These are phyloP conservation scores for Acer negundo DNA, from an alignment of 345 rosid genomes.

Conservation along the genomic window DNA sequence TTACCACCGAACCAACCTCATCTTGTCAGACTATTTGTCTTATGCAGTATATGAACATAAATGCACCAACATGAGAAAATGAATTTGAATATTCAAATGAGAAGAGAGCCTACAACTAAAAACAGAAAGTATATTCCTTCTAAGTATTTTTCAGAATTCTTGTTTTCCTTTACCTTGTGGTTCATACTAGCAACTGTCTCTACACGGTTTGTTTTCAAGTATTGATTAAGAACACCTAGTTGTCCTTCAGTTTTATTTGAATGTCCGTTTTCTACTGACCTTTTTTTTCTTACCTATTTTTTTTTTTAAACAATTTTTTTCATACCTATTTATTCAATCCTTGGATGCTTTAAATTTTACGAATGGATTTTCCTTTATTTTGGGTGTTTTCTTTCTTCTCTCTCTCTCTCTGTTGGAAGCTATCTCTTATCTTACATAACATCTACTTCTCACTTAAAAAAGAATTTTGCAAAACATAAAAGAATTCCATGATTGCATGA, in stretches of 20 bases:
- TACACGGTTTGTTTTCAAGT: neutral
- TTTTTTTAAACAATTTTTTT: neutral
- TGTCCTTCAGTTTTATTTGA: neutral
- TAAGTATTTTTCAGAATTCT: neutral
- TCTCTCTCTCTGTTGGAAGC: neutral
- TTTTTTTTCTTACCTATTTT: too few relatives aligned
- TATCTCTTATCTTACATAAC: neutral
- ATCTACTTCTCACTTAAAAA: neutral
- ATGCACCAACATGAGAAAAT: neutral
- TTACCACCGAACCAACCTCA: too few relatives aligned
- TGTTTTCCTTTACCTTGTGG: too few relatives aligned
- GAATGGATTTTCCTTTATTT: neutral
- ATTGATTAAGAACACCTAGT: neutral
- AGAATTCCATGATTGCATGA: neutral
- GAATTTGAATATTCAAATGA: neutral
- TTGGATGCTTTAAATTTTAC: neutral
- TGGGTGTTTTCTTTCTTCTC: neutral
- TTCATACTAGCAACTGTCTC: too few relatives aligned
- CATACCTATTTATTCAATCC: neutral
- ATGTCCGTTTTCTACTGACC: neutral
- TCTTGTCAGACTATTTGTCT: neutral
- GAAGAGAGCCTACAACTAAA: neutral
- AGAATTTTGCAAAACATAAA: neutral
- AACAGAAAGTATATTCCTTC: neutral
- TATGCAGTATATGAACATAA: neutral